Evolutionary conservation across 352 stramenopile genomes (phyloP).

Genomic region (Globisporangium takayamanum): DNA sequence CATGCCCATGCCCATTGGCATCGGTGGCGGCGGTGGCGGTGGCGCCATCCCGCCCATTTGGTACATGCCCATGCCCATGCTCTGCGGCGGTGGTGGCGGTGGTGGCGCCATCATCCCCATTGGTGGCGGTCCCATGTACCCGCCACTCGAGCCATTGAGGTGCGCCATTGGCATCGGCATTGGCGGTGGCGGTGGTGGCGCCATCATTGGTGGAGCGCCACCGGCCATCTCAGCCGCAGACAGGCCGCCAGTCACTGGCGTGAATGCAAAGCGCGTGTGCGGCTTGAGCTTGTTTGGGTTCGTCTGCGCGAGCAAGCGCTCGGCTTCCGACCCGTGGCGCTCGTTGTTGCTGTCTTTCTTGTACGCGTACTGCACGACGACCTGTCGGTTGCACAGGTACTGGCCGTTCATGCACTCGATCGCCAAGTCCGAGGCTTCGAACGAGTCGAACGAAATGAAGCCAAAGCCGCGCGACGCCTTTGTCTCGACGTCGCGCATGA

Average conservation of each 20-base stretch:
- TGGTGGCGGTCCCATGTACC: constrained; percentile 26
- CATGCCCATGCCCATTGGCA: constrained; percentile 21
- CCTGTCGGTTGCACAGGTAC: constrained; percentile 96
- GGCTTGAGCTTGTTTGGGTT: constrained; percentile 80
- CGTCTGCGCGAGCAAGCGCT: constrained; percentile 76
- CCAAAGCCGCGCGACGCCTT: constrained; percentile 93
- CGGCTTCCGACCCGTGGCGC: constrained; percentile 88
- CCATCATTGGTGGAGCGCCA: constrained; percentile 11
- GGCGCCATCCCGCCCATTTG: constrained; percentile 19
- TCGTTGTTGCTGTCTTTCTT: constrained; percentile 96
- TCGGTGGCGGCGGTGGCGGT: constrained; percentile 21
- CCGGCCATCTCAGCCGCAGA: constrained; percentile 7
- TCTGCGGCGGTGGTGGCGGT: constrained; percentile 23
- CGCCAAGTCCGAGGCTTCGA: constrained; percentile 95
- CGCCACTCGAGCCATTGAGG: constrained; percentile 6
- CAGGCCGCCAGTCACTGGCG: background rate
- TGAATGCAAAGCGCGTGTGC: constrained; percentile 72
- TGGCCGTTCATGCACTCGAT: constrained; percentile 99
- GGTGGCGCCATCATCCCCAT: constrained; percentile 28
- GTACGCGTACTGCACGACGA: constrained; percentile 98
- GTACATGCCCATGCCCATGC: constrained; percentile 12
- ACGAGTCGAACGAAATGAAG: constrained; percentile 97
- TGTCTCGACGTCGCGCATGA: constrained; percentile 92
- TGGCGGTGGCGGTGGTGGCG: constrained; percentile 19
- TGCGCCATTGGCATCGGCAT: constrained; percentile 16